A percentile compares a stretch with the other conserved stretches of the same genome.
These are phyloP conservation scores for Tulasnella sp. DNA, from an alignment of 768 basidiomycete genomes.

Conservation along the genomic window DNA sequence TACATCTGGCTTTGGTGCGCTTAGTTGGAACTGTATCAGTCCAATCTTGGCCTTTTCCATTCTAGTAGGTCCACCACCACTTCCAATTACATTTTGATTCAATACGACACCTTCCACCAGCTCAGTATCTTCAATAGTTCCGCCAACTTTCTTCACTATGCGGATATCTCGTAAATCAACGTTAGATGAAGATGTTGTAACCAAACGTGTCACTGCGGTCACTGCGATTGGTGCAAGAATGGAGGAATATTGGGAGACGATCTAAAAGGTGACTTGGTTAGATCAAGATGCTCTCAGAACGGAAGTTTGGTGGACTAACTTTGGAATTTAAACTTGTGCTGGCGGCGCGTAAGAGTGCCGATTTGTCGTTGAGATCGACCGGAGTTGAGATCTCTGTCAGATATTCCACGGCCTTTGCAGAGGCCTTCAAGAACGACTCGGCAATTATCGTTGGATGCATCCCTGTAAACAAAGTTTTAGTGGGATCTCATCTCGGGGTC, in stretches of 20 bases:
- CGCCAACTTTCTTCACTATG: slow-evolving; percentile 95
- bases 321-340: slow-evolving; percentile 95
- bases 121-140: slow-evolving; percentile 98
- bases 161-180: slow-evolving; percentile 95
- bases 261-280: slow-evolving; percentile 35
- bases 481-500: not conserved
- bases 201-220: slow-evolving; percentile 83
- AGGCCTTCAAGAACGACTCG: slow-evolving; percentile 87
- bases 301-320: slow-evolving; percentile 31
- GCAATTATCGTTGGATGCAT: slow-evolving; percentile 97
- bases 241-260: slow-evolving; percentile 97
- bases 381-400: slow-evolving; percentile 85
- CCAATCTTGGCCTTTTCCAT: slow-evolving; percentile 99
- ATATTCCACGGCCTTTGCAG: slow-evolving; percentile 85
- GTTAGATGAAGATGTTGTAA: slow-evolving; percentile 78
- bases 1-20: slow-evolving; percentile 95
- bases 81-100: slow-evolving; percentile 83
- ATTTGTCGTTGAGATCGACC: slow-evolving; percentile 78
- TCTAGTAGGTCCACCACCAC: slow-evolving; percentile 85
- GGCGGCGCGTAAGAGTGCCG: slow-evolving; percentile 77
- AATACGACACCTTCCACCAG: slow-evolving; percentile 94
- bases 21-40: slow-evolving; percentile 95
- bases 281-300: slow-evolving; percentile 1
- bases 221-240: slow-evolving; percentile 98
- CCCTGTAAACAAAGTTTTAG: slow-evolving; percentile 22